These are phyloP conservation scores for Coemansia furcata DNA, from an alignment of 192 early-diverging fungal genomes.

Conservation along the genomic window DNA sequence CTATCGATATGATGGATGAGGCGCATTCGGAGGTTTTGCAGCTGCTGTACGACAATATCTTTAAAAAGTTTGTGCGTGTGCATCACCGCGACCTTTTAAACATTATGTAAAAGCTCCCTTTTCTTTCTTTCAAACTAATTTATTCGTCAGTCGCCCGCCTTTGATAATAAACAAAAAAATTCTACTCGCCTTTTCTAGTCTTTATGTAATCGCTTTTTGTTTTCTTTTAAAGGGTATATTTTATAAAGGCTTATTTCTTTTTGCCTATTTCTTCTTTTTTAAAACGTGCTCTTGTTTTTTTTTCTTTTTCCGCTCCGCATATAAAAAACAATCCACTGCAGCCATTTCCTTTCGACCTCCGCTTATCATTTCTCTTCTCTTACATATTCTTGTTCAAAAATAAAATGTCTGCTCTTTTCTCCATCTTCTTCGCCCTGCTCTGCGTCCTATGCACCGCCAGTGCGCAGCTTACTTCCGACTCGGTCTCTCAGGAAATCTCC, in stretches of 20 bases:
- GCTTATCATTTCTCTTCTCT: background rate
- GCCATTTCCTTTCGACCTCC: too few species aligned
- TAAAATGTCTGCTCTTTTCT: background rate
- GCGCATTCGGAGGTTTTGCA: constrained; percentile 55
- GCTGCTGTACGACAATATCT: constrained; percentile 57
- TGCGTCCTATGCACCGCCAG: background rate
- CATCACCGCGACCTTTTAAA: constrained; percentile 50
- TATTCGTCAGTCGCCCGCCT: background rate
- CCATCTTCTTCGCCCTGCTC: background rate
- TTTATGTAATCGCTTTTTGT: background rate
- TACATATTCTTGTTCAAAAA: too few species aligned
- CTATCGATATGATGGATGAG: constrained; percentile 57
- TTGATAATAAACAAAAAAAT: background rate
- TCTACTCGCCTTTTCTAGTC: background rate
- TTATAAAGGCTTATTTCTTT: too few species aligned
- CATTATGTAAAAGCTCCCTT: constrained; percentile 25
- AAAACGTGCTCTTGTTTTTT: too few species aligned
- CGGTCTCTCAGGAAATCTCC: background rate
- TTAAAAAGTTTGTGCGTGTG: constrained; percentile 53
- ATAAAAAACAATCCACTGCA: too few species aligned
- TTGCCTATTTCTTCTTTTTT: too few species aligned
- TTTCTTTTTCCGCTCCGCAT: too few species aligned
- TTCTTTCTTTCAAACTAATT: background rate
- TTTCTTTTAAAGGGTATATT: too few species aligned
- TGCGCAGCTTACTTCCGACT: background rate